Conservation (phyloP, 2,329 filamentous ascomycete species). For the Sclerotinia trifoliorum region DNA sequence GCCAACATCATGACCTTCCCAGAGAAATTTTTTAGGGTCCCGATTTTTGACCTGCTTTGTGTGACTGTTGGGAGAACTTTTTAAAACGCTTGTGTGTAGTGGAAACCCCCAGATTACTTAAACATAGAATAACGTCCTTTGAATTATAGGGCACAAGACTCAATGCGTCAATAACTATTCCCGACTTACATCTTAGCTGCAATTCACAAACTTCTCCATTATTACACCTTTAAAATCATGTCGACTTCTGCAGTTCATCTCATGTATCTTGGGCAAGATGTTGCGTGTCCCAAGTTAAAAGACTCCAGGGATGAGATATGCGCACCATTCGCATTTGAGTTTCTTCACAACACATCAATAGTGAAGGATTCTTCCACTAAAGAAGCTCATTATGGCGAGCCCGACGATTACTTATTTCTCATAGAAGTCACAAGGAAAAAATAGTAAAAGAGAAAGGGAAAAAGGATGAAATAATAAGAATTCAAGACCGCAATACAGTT, state of each 20-base stretch:
- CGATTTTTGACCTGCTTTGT: too few relatives aligned
- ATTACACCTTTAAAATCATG: background rate
- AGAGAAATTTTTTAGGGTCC: background rate
- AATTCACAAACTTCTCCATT: background rate
- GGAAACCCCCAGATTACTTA: background rate
- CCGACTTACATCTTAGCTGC: background rate
- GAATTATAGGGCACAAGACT: background rate
- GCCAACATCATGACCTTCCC: background rate
- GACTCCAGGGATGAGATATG: background rate
- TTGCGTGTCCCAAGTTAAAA: background rate
- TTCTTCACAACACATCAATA: background rate
- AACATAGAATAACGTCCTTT: background rate
- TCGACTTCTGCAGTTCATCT: background rate
- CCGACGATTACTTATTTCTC: background rate
- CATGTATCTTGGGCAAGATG: background rate
- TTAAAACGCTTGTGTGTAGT: too few relatives aligned
- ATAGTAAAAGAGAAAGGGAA: background rate
- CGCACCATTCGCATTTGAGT: constrained; percentile 1
- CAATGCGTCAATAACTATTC: too few relatives aligned
- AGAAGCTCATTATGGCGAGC: background rate
- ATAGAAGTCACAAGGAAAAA: background rate
- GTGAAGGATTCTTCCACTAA: background rate
- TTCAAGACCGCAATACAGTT: background rate
- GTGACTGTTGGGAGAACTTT: too few relatives aligned
- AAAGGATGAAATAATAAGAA: background rate